Evolutionary conservation across 108 stramenopile genomes (phyloP).

Genomic region (Nannochloropsis salina): DNA sequence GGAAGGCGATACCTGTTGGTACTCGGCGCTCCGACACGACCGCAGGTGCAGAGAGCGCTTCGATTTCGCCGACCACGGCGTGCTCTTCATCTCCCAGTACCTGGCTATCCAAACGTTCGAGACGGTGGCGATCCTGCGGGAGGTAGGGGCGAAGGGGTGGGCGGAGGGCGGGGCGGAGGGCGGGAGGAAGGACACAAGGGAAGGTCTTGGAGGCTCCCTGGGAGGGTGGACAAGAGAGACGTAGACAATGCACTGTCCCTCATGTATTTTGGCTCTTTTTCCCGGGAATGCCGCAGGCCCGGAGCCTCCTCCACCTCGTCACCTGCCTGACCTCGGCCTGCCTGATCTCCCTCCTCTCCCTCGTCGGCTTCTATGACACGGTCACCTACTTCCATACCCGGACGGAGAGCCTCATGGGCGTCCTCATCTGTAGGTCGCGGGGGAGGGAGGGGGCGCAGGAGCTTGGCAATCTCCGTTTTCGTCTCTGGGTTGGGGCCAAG

Average conservation of each 20-base stretch:
- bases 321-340: neutral
- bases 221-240: too few relatives aligned
- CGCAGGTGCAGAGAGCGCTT: constrained; percentile 36
- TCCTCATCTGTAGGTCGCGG: constrained; percentile 21
- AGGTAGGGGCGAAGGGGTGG: neutral
- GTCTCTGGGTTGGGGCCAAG: too few relatives aligned
- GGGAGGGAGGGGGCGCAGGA: neutral
- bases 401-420: constrained; percentile 18
- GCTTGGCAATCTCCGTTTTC: too few relatives aligned
- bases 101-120: constrained; percentile 26
- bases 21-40: constrained; percentile 29
- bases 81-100: constrained; percentile 31
- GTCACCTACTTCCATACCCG: constrained; percentile 28
- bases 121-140: neutral
- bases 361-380: constrained; percentile 25
- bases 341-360: constrained; percentile 20
- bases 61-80: constrained; percentile 41
- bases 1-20: constrained; percentile 32
- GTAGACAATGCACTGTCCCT: too few relatives aligned
- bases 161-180: neutral
- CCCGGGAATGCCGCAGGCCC: neutral
- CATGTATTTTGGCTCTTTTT: too few relatives aligned
- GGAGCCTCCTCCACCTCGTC: neutral
- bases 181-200: neutral
- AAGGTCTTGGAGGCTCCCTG: neutral